Conservation (phyloP, 306 rosid genomes). For the Lathyrus sativus region DNA sequence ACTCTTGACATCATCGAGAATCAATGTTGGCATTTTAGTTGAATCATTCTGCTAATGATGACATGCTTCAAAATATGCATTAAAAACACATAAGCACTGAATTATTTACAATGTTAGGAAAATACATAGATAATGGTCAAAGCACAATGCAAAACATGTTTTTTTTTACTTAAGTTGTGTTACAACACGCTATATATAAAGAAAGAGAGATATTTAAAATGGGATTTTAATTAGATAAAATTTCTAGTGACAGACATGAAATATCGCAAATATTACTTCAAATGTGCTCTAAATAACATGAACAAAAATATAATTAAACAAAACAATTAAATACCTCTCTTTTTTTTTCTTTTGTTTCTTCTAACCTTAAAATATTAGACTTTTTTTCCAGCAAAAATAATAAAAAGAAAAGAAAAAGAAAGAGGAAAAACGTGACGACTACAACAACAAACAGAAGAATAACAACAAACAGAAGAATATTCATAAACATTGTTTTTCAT, state of each 20-base stretch:
- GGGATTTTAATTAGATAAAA: background rate
- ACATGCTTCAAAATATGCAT: no score
- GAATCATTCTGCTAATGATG: no score
- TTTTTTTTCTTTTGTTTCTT: constrained; percentile 3
- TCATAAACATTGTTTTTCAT: background rate
- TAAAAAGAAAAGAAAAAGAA: constrained; percentile 11
- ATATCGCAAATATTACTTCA: constrained; percentile 44
- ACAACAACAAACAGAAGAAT: background rate
- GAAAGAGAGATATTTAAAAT: constrained; percentile 19
- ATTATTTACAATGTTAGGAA: background rate
- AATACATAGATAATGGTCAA: background rate
- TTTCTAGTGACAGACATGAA: constrained; percentile 50
- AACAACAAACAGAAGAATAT: background rate
- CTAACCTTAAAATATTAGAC: background rate
- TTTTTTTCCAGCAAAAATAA: constrained; percentile 33
- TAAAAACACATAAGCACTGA: no score
- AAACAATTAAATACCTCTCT: background rate
- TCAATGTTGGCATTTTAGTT: no score
- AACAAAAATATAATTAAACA: constrained; percentile 13
- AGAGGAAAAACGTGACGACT: background rate
- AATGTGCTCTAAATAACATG: constrained; percentile 44
- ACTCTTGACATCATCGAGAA: background rate
- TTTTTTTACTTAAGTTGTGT: background rate
- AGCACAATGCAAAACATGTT: background rate
- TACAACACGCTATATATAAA: background rate